These are phyloP conservation scores for Voacanga thouarsii DNA, from an alignment of 257 asterid species.

Conservation along the genomic window DNA sequence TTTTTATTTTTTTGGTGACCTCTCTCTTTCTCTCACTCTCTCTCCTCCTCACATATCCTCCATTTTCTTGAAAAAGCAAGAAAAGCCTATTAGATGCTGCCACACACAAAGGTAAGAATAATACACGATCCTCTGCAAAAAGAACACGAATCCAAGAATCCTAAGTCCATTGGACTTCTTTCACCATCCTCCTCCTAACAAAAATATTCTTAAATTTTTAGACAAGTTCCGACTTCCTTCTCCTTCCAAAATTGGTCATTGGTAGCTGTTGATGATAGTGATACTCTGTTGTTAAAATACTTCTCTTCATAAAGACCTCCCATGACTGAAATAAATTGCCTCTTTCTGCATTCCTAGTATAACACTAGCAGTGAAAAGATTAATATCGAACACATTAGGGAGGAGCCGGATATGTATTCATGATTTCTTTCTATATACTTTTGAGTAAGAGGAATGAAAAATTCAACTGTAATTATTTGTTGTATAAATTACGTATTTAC, in stretches of 20 bases:
- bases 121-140: background rate
- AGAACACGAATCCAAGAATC: slow-evolving; percentile 13
- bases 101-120: background rate
- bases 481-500: too few relatives aligned
- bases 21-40: too few relatives aligned
- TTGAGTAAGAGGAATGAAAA: too few relatives aligned
- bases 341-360: background rate
- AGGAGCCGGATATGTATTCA: too few relatives aligned
- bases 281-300: background rate
- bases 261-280: slow-evolving; percentile 13
- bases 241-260: background rate
- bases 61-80: background rate
- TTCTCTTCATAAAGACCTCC: background rate
- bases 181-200: background rate
- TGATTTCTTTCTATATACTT: too few relatives aligned
- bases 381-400: too few relatives aligned
- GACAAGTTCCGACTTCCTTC: slow-evolving; percentile 8
- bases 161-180: slow-evolving; percentile 3
- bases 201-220: background rate
- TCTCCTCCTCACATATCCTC: background rate
- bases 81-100: background rate
- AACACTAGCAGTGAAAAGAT: too few relatives aligned
- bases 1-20: background rate
- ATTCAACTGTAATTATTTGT: too few relatives aligned
- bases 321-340: background rate